phyloP scores from a whole-genome alignment of 192 early-diverging fungal species.

The Umbelopsis isabellina region DNA sequence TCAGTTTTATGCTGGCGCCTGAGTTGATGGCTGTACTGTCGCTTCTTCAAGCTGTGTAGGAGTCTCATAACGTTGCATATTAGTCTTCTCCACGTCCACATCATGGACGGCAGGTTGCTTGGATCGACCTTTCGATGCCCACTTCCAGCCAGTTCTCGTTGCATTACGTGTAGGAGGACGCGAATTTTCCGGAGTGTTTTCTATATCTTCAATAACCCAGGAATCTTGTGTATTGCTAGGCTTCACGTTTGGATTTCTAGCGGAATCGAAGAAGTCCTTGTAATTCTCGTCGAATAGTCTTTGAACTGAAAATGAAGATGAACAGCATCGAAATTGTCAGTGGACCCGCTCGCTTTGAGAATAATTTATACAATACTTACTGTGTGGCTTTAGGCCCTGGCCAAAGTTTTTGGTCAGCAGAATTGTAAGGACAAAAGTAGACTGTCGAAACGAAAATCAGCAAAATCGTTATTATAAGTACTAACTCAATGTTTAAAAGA shows the following conservation, averaged over 20 bases:
- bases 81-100: slow-evolving; percentile 1
- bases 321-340: too few species aligned
- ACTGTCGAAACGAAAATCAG: background rate
- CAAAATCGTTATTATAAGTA: too few species aligned
- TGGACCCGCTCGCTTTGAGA: too few species aligned
- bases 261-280: slow-evolving; percentile 9
- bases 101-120: background rate
- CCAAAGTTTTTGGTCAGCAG: slow-evolving; percentile 26
- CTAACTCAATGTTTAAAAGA: too few species aligned
- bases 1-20: background rate
- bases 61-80: background rate
- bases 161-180: slow-evolving; percentile 6
- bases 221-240: background rate
- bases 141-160: slow-evolving; percentile 11
- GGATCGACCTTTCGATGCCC: background rate
- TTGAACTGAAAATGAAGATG: background rate
- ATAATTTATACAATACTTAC: slow-evolving; percentile 19
- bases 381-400: slow-evolving; percentile 31
- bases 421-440: slow-evolving; percentile 18
- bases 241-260: slow-evolving; percentile 8
- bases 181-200: slow-evolving; percentile 6
- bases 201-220: slow-evolving; percentile 14
- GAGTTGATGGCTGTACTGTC: background rate
- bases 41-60: slow-evolving; percentile 5
- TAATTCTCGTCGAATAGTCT: slow-evolving; percentile 20